Evolutionary conservation across 805 yeast genomes (phyloP).

Genomic region (Wickerhamomyces tratensis): DNA sequence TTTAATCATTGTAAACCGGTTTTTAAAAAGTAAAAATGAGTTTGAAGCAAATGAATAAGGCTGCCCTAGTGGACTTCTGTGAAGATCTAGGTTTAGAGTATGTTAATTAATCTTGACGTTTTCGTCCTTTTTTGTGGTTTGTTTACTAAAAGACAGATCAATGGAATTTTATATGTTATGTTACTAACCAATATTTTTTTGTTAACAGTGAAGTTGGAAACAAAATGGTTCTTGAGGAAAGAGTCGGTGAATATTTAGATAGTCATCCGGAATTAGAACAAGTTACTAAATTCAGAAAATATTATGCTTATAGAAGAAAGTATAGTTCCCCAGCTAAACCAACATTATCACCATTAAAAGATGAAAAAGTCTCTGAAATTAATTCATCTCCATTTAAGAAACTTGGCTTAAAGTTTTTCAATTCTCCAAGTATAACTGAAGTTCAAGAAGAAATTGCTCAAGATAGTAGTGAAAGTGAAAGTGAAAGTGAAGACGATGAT

Average conservation of each 20-base stretch:
- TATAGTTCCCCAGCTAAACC: conserved; percentile 16
- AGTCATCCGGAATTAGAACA: conserved; percentile 21
- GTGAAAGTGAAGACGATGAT: conserved; percentile 3
- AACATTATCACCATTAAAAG: conserved; percentile 1
- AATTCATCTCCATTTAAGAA: not conserved
- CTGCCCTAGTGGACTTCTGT: conserved; percentile 26
- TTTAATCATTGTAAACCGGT: not conserved
- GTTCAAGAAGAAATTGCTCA: not conserved
- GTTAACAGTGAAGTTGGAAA: conserved; percentile 18
- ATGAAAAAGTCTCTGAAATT: not conserved
- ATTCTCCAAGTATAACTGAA: not conserved
- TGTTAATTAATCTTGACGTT: conserved; percentile 12
- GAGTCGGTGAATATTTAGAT: conserved; percentile 18
- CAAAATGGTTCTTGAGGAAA: conserved; percentile 20
- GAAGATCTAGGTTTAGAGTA: conserved; percentile 24
- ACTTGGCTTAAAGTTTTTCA: conserved; percentile 2
- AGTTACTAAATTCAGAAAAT: conserved; percentile 14
- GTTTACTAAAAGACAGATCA: no score
- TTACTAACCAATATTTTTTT: conserved; percentile 2
- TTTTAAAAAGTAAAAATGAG: conserved; percentile 13
- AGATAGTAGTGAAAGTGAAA: conserved; percentile 8
- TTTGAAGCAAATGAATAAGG: conserved; percentile 26
- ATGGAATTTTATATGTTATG: no score
- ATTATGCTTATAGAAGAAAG: conserved; percentile 16
- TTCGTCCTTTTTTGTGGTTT: conserved; percentile 4